Base-by-base conservation (phyloP, 2,329 filamentous ascomycete species). In the Scytalidium lignicola region DNA sequence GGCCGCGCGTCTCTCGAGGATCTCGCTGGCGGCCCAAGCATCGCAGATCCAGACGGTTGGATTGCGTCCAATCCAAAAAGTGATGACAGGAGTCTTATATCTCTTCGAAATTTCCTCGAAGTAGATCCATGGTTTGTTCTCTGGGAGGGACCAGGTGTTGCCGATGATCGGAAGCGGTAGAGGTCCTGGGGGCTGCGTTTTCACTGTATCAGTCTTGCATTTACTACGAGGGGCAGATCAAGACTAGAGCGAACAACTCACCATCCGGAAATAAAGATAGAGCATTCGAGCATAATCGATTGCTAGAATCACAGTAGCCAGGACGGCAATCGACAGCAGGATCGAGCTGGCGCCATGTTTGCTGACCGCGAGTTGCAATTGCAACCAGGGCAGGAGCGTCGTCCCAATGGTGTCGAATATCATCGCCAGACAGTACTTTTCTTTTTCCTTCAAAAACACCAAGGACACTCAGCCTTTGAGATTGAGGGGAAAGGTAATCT, bases 41-140 rank as follows among this genome's bases (percentile, higher is more conserved):
- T 56, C 54, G 39, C 50, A 54, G 3, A 56, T 54, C 54, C 54
- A 56, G 1, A 58, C 41, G 1, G 54, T 56, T 12, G 55, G 55
- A 22, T 49, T 55, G 5, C 54, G 48, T 17, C 55, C 56, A 26
- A 55, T 58, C 56, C 56, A 58, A 23, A 55, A 55, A 17, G 56
- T 58, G n/a, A 58, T 50, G 3, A 58, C 19, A 22, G 53, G 51
- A 2, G 52, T 48, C 1, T 58, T 50, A 44, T 58, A 52, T 1
- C 44, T n/a, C 23, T 57, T 55, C 2, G 56, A 43, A 10, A 58
- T 23, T 10, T 49, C 39, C 43, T 58, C 56, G 23, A 57, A 57
- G 12, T 54, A 53, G 20, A 58, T 55, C 56, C 56, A 58, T 26
- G 56, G 56, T 21, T 57, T 58, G 15, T 28, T 51, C 13, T 52